phyloP scores from a whole-genome alignment of 2,329 filamentous ascomycete genomes.

The Leptographium lundbergii region DNA sequence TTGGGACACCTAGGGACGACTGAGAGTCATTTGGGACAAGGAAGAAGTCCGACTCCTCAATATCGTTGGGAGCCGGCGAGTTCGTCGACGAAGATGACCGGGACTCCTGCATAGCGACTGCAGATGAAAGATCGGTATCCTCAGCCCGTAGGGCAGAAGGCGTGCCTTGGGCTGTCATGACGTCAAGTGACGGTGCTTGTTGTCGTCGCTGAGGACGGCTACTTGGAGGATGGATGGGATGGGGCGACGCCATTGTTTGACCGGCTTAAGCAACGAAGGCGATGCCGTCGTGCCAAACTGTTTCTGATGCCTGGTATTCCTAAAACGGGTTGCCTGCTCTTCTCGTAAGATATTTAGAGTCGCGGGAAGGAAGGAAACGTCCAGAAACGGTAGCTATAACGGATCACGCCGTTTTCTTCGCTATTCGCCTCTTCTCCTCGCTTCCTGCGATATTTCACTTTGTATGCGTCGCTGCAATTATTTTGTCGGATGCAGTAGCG shows the following conservation, averaged over 20 bases:
- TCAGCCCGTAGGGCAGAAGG: slow-evolving; percentile 11
- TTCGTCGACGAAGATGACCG: slow-evolving; percentile 57
- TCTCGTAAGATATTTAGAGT: background rate
- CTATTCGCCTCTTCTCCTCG: background rate
- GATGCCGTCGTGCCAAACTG: background rate
- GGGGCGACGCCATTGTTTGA: slow-evolving; percentile 5
- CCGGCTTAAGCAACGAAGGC: background rate
- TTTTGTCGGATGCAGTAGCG: background rate
- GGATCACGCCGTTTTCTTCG: background rate
- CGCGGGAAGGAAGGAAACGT: background rate
- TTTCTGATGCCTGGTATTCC: background rate
- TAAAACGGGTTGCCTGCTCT: background rate
- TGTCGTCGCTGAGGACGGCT: slow-evolving; percentile 1
- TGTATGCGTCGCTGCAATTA: background rate
- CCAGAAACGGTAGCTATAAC: background rate
- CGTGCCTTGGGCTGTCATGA: slow-evolving; percentile 12
- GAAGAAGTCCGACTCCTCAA: slow-evolving; percentile 91
- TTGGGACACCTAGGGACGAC: slow-evolving; percentile 75
- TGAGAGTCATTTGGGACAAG: slow-evolving; percentile 81
- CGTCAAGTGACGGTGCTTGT: slow-evolving; percentile 13
- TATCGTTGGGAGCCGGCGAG: slow-evolving; percentile 62
- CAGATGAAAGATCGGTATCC: slow-evolving; percentile 19
- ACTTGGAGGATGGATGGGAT: background rate
- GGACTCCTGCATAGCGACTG: slow-evolving; percentile 29
- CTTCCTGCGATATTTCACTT: background rate